phyloP scores from a whole-genome alignment of 2,329 filamentous ascomycete species.

The Beauveria caledonica region DNA sequence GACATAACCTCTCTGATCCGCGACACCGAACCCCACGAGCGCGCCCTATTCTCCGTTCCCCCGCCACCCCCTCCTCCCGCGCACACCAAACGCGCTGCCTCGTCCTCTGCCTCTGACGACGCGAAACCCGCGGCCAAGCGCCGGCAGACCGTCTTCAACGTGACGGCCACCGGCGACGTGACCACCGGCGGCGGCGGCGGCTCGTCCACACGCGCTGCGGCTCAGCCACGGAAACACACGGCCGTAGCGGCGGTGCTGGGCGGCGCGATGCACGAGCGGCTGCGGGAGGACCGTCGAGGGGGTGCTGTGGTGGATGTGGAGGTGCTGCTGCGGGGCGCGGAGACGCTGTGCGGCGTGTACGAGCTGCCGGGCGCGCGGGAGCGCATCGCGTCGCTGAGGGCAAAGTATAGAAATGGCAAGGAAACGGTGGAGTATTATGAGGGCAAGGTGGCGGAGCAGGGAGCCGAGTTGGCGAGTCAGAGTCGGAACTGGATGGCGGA shows the following conservation, averaged over 20 bases:
- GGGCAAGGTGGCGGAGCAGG: constrained; percentile 67
- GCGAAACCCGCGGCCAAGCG: constrained; percentile 28
- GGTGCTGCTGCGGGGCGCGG: constrained; percentile 73
- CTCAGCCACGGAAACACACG: constrained; percentile 60
- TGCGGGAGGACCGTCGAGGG: constrained; percentile 46
- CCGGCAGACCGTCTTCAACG: constrained; percentile 59
- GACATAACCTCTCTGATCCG: constrained; percentile 94
- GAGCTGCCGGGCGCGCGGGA: constrained; percentile 71
- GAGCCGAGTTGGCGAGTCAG: constrained; percentile 63
- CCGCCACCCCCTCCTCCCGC: constrained; percentile 42
- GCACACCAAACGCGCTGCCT: constrained; percentile 27
- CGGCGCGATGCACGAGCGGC: constrained; percentile 74
- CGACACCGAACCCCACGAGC: constrained; percentile 90
- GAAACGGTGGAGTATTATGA: constrained; percentile 77
- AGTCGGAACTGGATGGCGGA: constrained; percentile 54
- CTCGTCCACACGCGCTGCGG: constrained; percentile 21
- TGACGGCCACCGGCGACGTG: constrained; percentile 49
- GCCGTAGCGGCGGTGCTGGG: constrained; percentile 87
- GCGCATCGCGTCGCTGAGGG: constrained; percentile 63
- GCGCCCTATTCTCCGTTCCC: constrained; percentile 88
- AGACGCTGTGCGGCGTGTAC: constrained; percentile 85
- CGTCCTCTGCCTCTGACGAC: constrained; percentile 19
- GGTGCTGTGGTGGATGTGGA: constrained; percentile 61
- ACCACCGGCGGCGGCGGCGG: constrained; percentile 42
- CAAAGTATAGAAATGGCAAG: constrained; percentile 60